phyloP scores from a whole-genome alignment of 2,329 filamentous ascomycete species.

The Canariomyces notabilis region DNA sequence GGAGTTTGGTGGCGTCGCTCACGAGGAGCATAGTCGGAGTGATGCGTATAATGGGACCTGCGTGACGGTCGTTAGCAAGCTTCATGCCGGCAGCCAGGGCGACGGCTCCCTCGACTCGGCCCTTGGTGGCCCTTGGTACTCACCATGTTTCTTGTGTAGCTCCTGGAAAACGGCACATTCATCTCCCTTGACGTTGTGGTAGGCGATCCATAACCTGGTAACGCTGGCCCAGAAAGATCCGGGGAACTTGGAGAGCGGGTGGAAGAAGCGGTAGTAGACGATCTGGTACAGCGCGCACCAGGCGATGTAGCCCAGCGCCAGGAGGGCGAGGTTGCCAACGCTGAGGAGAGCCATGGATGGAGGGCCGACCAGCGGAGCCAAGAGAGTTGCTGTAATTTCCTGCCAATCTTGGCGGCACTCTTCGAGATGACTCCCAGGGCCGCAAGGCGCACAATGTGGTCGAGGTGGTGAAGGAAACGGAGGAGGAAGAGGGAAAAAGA shows the following conservation, averaged over 20 bases:
- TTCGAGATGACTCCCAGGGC: too few species aligned
- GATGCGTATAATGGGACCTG: background rate
- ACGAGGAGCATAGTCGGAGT: background rate
- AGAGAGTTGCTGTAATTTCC: too few species aligned
- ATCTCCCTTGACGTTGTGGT: background rate
- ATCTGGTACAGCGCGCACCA: background rate
- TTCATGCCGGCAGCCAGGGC: too few species aligned
- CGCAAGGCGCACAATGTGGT: too few species aligned
- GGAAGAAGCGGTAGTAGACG: slow-evolving; percentile 4
- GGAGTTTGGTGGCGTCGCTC: background rate
- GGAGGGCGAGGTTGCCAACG: background rate
- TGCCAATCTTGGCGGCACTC: too few species aligned
- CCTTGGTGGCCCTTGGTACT: too few species aligned
- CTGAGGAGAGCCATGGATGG: too few species aligned
- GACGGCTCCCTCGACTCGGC: too few species aligned
- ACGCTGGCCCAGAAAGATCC: background rate
- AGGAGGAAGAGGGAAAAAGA: too few species aligned
- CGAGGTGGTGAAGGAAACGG: too few species aligned
- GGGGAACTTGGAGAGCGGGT: background rate
- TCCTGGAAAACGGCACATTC: background rate
- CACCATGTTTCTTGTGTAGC: background rate
- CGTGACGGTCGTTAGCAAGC: too few species aligned
- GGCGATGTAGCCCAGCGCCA: background rate
- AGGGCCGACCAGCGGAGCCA: too few species aligned
- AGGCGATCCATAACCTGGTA: background rate